Evolutionary conservation across 2,329 filamentous ascomycete genomes (phyloP).

Genomic region (Epichloe hybrida): DNA sequence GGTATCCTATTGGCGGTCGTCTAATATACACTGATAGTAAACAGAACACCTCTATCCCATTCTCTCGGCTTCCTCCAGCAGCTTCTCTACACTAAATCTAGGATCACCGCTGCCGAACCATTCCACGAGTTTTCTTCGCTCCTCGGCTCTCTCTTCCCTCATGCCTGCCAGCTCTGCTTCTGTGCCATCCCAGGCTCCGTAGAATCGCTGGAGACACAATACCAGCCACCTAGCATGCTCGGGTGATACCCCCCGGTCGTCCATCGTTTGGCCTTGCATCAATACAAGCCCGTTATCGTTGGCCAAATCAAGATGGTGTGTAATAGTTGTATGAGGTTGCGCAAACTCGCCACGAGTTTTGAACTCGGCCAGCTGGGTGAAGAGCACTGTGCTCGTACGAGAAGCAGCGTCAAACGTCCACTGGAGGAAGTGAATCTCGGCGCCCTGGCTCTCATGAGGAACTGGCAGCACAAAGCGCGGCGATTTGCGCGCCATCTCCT

Average conservation of each 20-base stretch:
- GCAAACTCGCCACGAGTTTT: constrained; percentile 84
- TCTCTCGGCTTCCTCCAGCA: constrained; percentile 83
- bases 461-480: constrained; percentile 89
- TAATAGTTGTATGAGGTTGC: constrained; percentile 84
- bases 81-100: constrained; percentile 67
- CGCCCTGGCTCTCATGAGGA: constrained; percentile 52
- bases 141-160: constrained; percentile 42
- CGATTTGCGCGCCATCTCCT: constrained; percentile 54
- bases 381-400: constrained; percentile 63
- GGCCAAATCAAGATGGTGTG: constrained; percentile 74
- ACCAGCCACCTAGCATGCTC: constrained; percentile 82
- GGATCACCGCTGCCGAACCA: constrained; percentile 70
- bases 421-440: constrained; percentile 92
- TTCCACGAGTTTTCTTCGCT: constrained; percentile 59
- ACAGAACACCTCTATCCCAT: constrained; percentile 32
- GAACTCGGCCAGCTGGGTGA: constrained; percentile 88
- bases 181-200: constrained; percentile 49
- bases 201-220: constrained; percentile 91
- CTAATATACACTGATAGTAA: background rate
- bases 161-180: constrained; percentile 20
- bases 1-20: background rate
- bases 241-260: constrained; percentile 60
- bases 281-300: constrained; percentile 66
- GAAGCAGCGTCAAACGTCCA: constrained; percentile 72
- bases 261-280: constrained; percentile 69